Base-by-base conservation (phyloP, 495 filamentous ascomycete genomes). In the Astrothelium macrocarpum region DNA sequence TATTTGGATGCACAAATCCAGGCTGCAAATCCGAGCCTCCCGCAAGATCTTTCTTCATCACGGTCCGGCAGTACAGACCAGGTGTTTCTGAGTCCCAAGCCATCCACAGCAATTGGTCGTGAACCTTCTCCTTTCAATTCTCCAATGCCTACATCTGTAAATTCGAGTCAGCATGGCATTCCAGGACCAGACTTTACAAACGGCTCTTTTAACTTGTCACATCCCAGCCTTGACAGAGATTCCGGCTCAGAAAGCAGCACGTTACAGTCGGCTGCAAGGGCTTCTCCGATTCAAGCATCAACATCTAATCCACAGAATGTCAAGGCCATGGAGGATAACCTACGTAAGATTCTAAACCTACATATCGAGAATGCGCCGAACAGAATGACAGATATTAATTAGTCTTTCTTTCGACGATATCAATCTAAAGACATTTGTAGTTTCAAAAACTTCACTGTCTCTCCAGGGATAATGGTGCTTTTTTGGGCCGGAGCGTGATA, bases 311-410 rank as follows among this genome's bases (percentile, higher is more conserved):
- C 61, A n/a, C 25, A 43, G 7, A 68, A 71, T 60, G 18, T 71
- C 14, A 53, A 61, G n/a, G 46, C 60, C n/a, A 71, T 70, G 68
- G 68, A 72, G 36, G 66, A 70, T 32, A 65, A 67, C 62, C 42
- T 72, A 32, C 63, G 64, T 9, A 64, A 66, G 12, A 68, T 72
- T 59, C 62, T 72, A 18, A 70, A 70, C 16, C 62, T 71, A 62
- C 65, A 69, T 66, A 63, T n/a, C 5, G 11, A 34, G 12, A 28
- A 46, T 18, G 29, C 2, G 12, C 49, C 9, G 16, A 25, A 56
- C 25, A 25, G 49, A 29, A 2, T 9, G 16, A 3, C 49, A 2
- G 5, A 29, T 56, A 5, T 25, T 28, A n/a, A 56, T 5, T 29
- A n/a, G 23, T 42, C 9, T 42, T 9, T 10, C 45, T 16, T 12